Evolutionary conservation across 2,329 filamentous ascomycete species (phyloP), one percentile per base, ranked within the genome.

Genomic region (Alternaria triticimaculans): DNA sequence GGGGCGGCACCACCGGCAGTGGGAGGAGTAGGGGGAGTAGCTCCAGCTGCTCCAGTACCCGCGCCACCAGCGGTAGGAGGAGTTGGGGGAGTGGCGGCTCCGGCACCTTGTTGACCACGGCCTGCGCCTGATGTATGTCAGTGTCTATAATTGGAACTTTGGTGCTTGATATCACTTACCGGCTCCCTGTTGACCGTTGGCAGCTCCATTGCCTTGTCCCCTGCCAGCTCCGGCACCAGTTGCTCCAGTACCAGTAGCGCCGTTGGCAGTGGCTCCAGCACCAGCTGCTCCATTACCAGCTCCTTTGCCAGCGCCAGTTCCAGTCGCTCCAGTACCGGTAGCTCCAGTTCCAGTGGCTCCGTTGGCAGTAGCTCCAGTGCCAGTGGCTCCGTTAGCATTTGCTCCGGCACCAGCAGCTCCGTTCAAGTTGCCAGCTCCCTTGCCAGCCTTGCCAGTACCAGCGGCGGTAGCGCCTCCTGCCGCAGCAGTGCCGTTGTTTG

Each of bases 401-500:
- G 23, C 48, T 26, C 48, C 45, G 21, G 48, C 55, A 9, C 33
- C 55, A 55, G 48, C 53, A n/a, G 25, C 26, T 8, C 30, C 55
- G 43, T 48, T 62, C n/a, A 41, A 41, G 37, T 41, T 41, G 9
- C 37, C 37, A 18, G 37, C 37, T 18, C 37, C 37, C 37, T 44
- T 26, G 23, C 33, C 37, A 21, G 46, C 56, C 23, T 53, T 33
- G 1, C 56, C 56, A 7, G 28, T 51, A 5, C 37, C 45, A 7
- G 33, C 51, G 14, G 23, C 48, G 26, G 25, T 53, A 25, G 37
- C 37, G 37, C 49, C 44, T 25, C 45, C 45, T 18, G 49, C 61
- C 12, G 44, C 46, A 37, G 44, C 57, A 41, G 57, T 60, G n/a
- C 30, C 46, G 37, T 64, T 60, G 33, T 64, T 61, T n/a, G 46